Percentiles rank a stretch among this genome's conserved stretches.
phyloP scores from a whole-genome alignment of 1,284 basidiomycete genomes.

The Leucoagaricus sp. region DNA sequence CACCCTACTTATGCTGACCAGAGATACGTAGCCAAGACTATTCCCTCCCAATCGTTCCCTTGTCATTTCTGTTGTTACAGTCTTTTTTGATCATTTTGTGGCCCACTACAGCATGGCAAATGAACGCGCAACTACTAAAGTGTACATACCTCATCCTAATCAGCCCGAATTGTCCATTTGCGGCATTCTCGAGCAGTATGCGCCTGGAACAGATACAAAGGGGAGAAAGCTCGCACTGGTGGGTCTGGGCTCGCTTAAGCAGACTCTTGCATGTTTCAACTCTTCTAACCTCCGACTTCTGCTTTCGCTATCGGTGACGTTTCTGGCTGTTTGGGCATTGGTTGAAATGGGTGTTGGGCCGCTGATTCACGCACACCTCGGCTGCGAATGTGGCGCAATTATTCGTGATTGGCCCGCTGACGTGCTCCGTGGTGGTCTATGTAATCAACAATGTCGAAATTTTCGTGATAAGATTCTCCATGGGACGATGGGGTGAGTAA shows the following conservation, averaged over 20 bases:
- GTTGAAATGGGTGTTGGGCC: no score
- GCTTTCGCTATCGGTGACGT: background rate
- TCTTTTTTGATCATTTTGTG: background rate
- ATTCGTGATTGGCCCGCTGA: background rate
- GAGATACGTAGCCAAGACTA: background rate
- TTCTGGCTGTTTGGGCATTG: background rate
- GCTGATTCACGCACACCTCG: no score
- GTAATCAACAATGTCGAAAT: background rate
- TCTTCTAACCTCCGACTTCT: background rate
- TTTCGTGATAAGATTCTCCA: conserved; percentile 61
- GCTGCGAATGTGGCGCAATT: background rate
- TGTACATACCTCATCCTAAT: conserved; percentile 58
- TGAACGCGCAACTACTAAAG: conserved; percentile 40
- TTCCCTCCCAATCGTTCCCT: no score
- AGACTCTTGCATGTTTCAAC: background rate
- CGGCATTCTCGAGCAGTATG: conserved; percentile 66
- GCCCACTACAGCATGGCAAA: conserved; percentile 16
- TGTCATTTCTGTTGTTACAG: background rate
- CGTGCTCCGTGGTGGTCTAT: background rate
- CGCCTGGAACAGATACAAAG: conserved; percentile 46
- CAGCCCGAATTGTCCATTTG: conserved; percentile 50
- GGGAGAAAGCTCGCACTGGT: conserved; percentile 72
- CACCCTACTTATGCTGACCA: background rate
- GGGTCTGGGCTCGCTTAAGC: conserved; percentile 33
- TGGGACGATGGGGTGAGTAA: conserved; percentile 70